A percentile compares a stretch with the other conserved stretches of the same genome.
Evolutionary conservation across 192 early-diverging fungal species (phyloP).

Genomic region (Coemansia sp.): DNA sequence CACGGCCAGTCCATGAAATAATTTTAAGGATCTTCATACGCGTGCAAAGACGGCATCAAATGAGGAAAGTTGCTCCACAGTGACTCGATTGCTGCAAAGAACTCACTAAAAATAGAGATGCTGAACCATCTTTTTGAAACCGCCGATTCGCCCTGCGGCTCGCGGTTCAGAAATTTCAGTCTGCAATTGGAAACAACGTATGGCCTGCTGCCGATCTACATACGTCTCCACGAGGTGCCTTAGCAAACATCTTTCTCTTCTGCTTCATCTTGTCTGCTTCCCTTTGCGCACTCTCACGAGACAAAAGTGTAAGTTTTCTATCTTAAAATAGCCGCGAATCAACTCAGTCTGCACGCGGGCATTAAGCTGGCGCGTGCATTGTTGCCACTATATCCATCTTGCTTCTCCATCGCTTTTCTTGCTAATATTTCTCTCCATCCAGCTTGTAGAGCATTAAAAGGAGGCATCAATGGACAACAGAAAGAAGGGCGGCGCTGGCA

Average conservation of each 20-base stretch:
- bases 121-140: not conserved
- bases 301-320: not conserved
- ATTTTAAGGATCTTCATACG: not conserved
- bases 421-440: not conserved
- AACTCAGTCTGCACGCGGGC: not conserved
- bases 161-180: not conserved
- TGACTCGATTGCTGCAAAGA: not conserved
- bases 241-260: not conserved
- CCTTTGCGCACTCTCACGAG: not conserved
- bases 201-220: not conserved
- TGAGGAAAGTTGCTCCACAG: not conserved
- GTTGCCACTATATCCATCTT: not conserved
- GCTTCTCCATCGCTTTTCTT: not conserved
- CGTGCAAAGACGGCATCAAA: not conserved
- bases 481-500: conserved; percentile 17
- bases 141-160: not conserved
- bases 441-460: not conserved
- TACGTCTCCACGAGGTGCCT: not conserved
- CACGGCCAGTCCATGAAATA: not conserved
- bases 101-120: not conserved
- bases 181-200: not conserved
- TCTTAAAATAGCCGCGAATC: conserved; percentile 2
- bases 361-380: conserved; percentile 4
- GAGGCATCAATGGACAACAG: conserved; percentile 30
- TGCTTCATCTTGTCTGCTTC: not conserved